Conservation (phyloP, 192 early-diverging fungal genomes). For the Linnemannia exigua region DNA sequence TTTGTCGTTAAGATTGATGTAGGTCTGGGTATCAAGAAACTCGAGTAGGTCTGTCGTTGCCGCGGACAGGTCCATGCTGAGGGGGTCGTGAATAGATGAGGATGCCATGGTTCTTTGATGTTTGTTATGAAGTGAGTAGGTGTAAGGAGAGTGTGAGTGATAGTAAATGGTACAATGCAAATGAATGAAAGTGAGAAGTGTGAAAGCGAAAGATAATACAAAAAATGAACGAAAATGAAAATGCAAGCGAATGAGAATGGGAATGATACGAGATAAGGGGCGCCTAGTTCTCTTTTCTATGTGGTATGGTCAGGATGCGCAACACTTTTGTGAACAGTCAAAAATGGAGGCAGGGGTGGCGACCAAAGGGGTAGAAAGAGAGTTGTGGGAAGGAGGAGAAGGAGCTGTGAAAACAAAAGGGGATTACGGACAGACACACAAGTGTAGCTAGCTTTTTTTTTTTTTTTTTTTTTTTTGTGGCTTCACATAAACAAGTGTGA, state of each 20-base stretch:
- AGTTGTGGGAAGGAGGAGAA: neutral
- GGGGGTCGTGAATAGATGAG: slow-evolving; percentile 47
- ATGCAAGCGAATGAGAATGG: slow-evolving; percentile 18
- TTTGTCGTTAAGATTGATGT: neutral
- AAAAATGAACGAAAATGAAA: slow-evolving; percentile 10
- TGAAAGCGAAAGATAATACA: slow-evolving; percentile 8
- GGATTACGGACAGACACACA: neutral
- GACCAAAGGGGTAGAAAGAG: neutral
- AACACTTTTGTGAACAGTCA: slow-evolving; percentile 9
- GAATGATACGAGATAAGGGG: neutral
- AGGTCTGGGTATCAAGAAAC: slow-evolving; percentile 52
- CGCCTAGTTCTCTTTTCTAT: neutral
- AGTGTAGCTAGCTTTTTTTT: neutral
- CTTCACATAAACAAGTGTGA: slow-evolving; percentile 19
- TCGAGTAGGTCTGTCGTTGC: slow-evolving; percentile 50
- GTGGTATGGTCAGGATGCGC: neutral
- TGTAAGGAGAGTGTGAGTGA: neutral
- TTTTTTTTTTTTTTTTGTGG: slow-evolving; percentile 33
- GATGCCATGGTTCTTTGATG: slow-evolving; percentile 30
- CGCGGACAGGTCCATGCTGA: slow-evolving; percentile 45
- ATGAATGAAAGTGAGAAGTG: slow-evolving; percentile 1
- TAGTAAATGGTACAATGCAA: slow-evolving; percentile 15
- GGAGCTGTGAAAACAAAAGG: neutral
- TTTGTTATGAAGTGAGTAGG: neutral
- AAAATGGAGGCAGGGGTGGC: slow-evolving; percentile 2